phyloP scores from a whole-genome alignment of 2,329 filamentous ascomycete species.

The Alternaria sp. region DNA sequence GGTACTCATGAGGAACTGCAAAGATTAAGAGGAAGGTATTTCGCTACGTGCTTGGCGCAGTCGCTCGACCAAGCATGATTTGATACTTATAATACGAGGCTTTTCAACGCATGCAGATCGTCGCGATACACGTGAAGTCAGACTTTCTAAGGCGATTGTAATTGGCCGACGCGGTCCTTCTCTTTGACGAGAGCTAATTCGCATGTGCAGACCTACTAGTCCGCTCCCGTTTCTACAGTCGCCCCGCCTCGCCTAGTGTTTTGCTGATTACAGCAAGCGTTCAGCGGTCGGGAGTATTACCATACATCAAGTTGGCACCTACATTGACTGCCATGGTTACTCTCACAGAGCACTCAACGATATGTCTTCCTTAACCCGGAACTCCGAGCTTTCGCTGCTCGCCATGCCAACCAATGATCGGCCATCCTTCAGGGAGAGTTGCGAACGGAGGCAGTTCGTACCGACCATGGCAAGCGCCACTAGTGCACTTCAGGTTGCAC shows the following conservation, averaged over 20 bases:
- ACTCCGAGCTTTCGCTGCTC: not conserved
- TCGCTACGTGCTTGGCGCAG: not conserved
- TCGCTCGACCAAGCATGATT: not conserved
- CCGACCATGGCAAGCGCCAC: not conserved
- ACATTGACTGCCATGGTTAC: not conserved
- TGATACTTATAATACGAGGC: not conserved
- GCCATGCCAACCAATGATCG: not conserved
- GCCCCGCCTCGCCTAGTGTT: not conserved
- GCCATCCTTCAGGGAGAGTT: not conserved
- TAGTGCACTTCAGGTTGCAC: not conserved
- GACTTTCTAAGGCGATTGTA: not conserved
- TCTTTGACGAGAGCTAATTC: not conserved
- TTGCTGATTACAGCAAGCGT: not conserved
- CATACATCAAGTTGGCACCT: not conserved
- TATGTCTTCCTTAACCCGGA: not conserved
- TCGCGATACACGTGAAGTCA: not conserved
- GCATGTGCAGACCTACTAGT: not conserved
- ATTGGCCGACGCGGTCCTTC: not conserved
- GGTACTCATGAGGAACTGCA: conserved; percentile 46
- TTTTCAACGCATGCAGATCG: not conserved
- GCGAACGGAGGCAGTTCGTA: not conserved
- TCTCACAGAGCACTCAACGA: not conserved
- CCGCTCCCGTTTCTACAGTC: not conserved
- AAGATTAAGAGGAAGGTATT: not conserved
- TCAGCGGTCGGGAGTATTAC: not conserved